These are phyloP conservation scores for Penicilliopsis zonata DNA, from an alignment of 495 filamentous ascomycete genomes.

Conservation along the genomic window DNA sequence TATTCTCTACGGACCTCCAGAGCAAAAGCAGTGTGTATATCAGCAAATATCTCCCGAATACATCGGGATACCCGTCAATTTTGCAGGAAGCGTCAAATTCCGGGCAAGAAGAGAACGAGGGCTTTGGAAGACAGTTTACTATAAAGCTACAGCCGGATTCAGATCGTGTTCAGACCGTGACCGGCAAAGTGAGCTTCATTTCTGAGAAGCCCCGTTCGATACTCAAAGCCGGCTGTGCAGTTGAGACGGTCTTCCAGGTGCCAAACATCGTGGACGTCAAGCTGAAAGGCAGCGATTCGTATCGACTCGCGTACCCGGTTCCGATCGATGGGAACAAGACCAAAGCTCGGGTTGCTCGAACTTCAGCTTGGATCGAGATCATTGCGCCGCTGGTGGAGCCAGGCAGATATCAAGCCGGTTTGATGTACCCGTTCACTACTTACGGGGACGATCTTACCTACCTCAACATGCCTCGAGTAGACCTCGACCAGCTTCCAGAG, in stretches of 20 bases:
- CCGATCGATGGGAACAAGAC: constrained; percentile 21
- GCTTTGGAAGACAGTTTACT: neutral
- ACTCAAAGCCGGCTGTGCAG: neutral
- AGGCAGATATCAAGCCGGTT: neutral
- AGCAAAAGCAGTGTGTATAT: constrained; percentile 19
- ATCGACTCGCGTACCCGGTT: constrained; percentile 9
- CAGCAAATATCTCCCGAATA: constrained; percentile 18
- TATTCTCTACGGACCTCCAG: neutral
- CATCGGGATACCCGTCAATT: constrained; percentile 5
- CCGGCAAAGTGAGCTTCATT: neutral
- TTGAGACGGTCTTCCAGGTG: neutral
- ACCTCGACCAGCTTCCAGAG: constrained; percentile 28
- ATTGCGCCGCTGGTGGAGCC: constrained; percentile 20
- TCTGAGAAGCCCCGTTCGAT: neutral
- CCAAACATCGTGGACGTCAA: neutral
- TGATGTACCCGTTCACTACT: constrained; percentile 10
- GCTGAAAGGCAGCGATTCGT: neutral
- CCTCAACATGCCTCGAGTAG: constrained; percentile 27
- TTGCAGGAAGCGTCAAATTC: neutral
- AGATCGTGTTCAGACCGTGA: neutral
- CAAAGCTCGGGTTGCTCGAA: constrained; percentile 29
- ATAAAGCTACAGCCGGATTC: neutral
- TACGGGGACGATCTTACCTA: constrained; percentile 6
- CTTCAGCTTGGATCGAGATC: constrained; percentile 33
- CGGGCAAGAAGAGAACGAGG: neutral